Percentiles rank a stretch among this genome's conserved stretches.
These are phyloP conservation scores for Dittrichia graveolens DNA, from an alignment of 129 eudicot genomes.

Conservation along the genomic window DNA sequence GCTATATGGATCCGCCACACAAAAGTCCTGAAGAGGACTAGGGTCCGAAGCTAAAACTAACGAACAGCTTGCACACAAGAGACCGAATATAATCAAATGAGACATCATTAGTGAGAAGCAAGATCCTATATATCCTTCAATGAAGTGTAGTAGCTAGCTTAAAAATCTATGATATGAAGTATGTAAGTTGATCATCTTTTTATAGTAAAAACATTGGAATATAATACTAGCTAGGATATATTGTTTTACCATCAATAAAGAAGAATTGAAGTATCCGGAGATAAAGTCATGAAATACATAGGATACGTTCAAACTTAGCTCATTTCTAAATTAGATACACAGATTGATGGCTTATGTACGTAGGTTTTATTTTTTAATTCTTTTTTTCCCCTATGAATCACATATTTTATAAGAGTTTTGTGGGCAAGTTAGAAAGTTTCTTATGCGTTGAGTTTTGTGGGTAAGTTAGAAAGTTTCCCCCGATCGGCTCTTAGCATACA, in stretches of 20 bases:
- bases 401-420: no score
- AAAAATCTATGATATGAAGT: conserved; percentile 7
- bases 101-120: conserved; percentile 18
- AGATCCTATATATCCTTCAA: neutral
- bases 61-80: conserved; percentile 25
- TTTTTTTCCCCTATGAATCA: no score
- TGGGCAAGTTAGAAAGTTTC: no score
- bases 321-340: neutral
- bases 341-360: neutral
- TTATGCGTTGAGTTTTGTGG: no score
- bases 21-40: conserved; percentile 39
- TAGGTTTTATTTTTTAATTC: no score
- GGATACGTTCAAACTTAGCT: conserved; percentile 3
- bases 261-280: neutral
- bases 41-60: conserved; percentile 39
- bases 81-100: conserved; percentile 18
- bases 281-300: conserved; percentile 21
- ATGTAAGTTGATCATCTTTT: conserved; percentile 10
- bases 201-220: conserved; percentile 15
- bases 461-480: no score
- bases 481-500: no score
- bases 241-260: no score
- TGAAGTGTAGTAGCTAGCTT: neutral
- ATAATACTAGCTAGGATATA: neutral
- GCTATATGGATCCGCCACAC: conserved; percentile 39